Evolutionary conservation across 768 basidiomycete genomes (phyloP), one percentile per base, ranked within the genome.

Genomic region (Trichaptum fuscoviolaceum): DNA sequence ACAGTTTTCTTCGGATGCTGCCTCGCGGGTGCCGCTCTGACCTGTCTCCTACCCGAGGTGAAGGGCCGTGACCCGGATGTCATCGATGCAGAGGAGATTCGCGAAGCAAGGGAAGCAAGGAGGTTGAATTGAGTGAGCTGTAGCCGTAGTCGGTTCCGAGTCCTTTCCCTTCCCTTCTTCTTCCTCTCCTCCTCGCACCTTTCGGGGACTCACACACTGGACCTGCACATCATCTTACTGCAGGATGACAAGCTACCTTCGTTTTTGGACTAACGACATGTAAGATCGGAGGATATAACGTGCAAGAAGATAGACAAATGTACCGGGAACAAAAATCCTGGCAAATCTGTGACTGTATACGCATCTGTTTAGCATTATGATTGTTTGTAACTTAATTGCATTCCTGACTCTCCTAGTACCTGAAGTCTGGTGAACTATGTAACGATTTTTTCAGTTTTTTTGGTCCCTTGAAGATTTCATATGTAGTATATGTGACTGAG

Each of bases 1-100:
- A 24, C 65, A 89, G 88, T 91, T 72, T 91, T 90, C 78, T 82
- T 90, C 64, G 88, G 74, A 1, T 88, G 87, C 69, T 87, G 83
- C 64, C 73, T 90, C 62, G 80, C 77, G 0, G 89, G 89, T 15
- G 87, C 87, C 6, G 75, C 25, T 8, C 78, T 76, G 68, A 83
- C 83, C 9, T 74, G 83, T 8, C 78, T 85, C 63, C 80, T 85
- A 1, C 84, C 84, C 2, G 84, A 85, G 70, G 81, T 82, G 23
- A 77, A 78, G 52, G 79, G 77, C 34, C 84, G 83, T 62, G 84
- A 85, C 63, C 81, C 84, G 9, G 85, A 85, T 66, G 71, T 78
- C 35, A 63, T 85, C 9, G 73, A 81, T 57, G 79, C 77, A 23
- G 72, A 77, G 66, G 83, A 85, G 72, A 65, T 77, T 23, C 59